Percentiles rank a stretch among this genome's conserved stretches.
These are phyloP conservation scores for Moniliella sp. DNA, from an alignment of 1,284 basidiomycete genomes.

Conservation along the genomic window DNA sequence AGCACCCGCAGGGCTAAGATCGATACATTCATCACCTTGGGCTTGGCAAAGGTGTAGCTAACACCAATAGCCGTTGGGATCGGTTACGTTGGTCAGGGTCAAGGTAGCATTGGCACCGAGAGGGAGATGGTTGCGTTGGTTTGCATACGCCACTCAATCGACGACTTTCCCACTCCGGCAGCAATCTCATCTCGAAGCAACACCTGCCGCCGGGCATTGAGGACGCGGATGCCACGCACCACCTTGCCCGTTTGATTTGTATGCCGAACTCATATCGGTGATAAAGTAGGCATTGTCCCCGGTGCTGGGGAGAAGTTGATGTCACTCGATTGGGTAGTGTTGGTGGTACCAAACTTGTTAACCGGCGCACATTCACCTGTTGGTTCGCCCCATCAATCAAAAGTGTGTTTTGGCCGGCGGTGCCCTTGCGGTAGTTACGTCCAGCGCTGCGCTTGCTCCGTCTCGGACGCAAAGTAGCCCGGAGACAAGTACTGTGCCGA, in stretches of 20 bases:
- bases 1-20: no score
- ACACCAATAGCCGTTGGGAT: slow-evolving; percentile 40
- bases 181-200: slow-evolving; percentile 40
- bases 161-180: slow-evolving; percentile 7
- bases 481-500: slow-evolving; percentile 54
- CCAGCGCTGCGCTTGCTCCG: slow-evolving; percentile 13
- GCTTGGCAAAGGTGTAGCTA: no score
- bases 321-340: slow-evolving; percentile 56
- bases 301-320: slow-evolving; percentile 40
- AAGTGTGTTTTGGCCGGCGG: slow-evolving; percentile 83
- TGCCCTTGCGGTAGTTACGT: slow-evolving; percentile 68
- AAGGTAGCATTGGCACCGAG: slow-evolving; percentile 43
- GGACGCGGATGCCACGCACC: slow-evolving; percentile 62
- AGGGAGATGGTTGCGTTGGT: slow-evolving; percentile 47
- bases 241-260: slow-evolving; percentile 45
- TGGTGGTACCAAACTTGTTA: slow-evolving; percentile 42
- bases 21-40: no score
- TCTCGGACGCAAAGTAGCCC: slow-evolving; percentile 28
- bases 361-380: slow-evolving; percentile 49
- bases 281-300: slow-evolving; percentile 64
- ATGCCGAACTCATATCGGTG: slow-evolving; percentile 59
- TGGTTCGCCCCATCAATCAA: slow-evolving; percentile 61
- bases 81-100: slow-evolving; percentile 40
- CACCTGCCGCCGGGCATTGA: slow-evolving; percentile 75
- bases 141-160: slow-evolving; percentile 82